These are phyloP conservation scores for Euphrasia confusa DNA, from an alignment of 257 asterid genomes.

Conservation along the genomic window DNA sequence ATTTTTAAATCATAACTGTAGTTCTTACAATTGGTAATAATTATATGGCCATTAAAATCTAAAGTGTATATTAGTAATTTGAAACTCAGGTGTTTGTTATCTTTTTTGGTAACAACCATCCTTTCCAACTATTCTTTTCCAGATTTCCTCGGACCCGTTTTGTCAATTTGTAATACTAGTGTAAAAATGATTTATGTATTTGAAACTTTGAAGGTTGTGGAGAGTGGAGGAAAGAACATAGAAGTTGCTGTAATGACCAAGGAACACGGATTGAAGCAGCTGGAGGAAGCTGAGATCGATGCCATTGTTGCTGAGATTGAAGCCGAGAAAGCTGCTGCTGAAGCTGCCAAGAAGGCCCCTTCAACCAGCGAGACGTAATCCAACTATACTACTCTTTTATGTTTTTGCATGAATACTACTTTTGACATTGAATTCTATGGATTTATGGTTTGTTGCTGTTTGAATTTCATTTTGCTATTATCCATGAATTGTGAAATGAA, in stretches of 20 bases:
- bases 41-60: no score
- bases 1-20: no score
- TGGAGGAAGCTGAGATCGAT: conserved; percentile 93
- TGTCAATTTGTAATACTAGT: neutral
- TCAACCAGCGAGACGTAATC: conserved; percentile 41
- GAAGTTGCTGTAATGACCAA: conserved; percentile 95
- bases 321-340: conserved; percentile 96
- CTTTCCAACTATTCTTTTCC: conserved; percentile 1
- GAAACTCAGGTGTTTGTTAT: no score
- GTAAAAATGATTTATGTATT: no score
- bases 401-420: neutral
- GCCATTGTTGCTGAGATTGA: conserved; percentile 82
- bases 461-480: neutral
- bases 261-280: conserved; percentile 69
- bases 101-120: no score
- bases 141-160: neutral
- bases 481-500: neutral
- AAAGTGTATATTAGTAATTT: no score
- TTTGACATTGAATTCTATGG: neutral
- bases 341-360: conserved; percentile 93
- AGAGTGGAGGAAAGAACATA: conserved; percentile 95
- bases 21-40: no score
- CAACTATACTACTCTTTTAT: neutral
- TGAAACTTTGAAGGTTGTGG: conserved; percentile 59
- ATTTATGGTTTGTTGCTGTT: neutral